Percentiles rank a stretch among this genome's conserved stretches.
Conservation (phyloP, 139 green algal species). For the Volvox reticuliferus region DNA sequence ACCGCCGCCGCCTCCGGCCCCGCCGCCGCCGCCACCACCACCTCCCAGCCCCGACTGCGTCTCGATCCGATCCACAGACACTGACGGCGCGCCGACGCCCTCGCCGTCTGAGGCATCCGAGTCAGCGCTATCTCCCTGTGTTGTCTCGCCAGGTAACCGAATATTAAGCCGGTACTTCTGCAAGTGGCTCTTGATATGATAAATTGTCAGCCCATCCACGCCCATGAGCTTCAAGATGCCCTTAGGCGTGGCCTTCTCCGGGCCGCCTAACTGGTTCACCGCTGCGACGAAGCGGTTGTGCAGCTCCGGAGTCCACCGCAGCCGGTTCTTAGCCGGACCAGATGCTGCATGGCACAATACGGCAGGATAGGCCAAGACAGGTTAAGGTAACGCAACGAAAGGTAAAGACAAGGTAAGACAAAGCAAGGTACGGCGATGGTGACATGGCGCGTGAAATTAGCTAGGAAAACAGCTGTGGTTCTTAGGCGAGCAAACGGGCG, state of each 20-base stretch:
- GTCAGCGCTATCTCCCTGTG: constrained; percentile 24
- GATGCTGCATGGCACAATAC: background rate
- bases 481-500: too few relatives aligned
- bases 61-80: constrained; percentile 26
- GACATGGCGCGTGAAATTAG: too few relatives aligned
- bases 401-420: too few relatives aligned
- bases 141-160: constrained; percentile 68
- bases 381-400: too few relatives aligned
- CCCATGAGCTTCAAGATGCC: constrained; percentile 78
- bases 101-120: constrained; percentile 8
- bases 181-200: constrained; percentile 93
- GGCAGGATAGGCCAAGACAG: too few relatives aligned
- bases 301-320: constrained; percentile 79
- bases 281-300: constrained; percentile 66
- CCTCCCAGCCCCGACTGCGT: background rate
- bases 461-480: too few relatives aligned
- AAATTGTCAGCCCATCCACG: constrained; percentile 87
- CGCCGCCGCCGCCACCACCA: constrained; percentile 3
- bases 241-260: constrained; percentile 77
- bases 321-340: constrained; percentile 54
- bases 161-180: constrained; percentile 95
- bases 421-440: too few relatives aligned
- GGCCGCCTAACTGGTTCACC: constrained; percentile 68
- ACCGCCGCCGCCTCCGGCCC: background rate
- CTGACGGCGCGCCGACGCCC: background rate